Conservation (phyloP, 2,329 filamentous ascomycete genomes). For the Fusarium poae region DNA sequence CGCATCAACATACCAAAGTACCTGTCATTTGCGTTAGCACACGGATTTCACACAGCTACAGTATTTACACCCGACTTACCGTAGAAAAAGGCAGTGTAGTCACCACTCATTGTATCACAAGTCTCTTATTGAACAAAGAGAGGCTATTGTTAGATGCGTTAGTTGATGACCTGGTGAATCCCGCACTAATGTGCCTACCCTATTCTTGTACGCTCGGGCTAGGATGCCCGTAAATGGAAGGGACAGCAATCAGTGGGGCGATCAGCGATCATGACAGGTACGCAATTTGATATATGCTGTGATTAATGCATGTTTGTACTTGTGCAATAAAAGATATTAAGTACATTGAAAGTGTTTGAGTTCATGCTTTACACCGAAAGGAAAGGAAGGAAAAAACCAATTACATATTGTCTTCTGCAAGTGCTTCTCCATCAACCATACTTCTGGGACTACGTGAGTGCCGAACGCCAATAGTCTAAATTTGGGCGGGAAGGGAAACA, state of each 20-base stretch:
- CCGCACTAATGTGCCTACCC: conserved; percentile 19
- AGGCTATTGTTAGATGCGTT: conserved; percentile 1
- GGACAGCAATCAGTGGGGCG: conserved; percentile 30
- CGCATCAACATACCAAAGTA: conserved; percentile 52
- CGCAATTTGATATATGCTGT: no score
- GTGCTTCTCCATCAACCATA: no score
- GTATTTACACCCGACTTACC: conserved; percentile 54
- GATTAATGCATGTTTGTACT: no score
- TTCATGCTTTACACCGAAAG: no score
- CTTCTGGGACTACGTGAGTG: no score
- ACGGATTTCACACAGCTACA: no score
- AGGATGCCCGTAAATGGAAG: neutral
- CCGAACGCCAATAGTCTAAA: no score
- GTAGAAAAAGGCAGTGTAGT: conserved; percentile 68
- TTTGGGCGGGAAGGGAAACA: neutral
- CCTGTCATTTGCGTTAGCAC: conserved; percentile 39
- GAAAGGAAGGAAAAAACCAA: no score
- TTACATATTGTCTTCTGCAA: no score
- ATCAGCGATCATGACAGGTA: neutral
- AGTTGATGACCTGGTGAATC: conserved; percentile 13
- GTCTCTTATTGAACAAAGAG: neutral
- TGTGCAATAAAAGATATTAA: no score
- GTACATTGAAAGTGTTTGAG: no score
- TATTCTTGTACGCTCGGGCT: conserved; percentile 3
- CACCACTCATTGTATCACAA: conserved; percentile 55